Evolutionary conservation across 306 rosid genomes (phyloP), one percentile per base, ranked within the genome.

Genomic region (Castanea mollissima): DNA sequence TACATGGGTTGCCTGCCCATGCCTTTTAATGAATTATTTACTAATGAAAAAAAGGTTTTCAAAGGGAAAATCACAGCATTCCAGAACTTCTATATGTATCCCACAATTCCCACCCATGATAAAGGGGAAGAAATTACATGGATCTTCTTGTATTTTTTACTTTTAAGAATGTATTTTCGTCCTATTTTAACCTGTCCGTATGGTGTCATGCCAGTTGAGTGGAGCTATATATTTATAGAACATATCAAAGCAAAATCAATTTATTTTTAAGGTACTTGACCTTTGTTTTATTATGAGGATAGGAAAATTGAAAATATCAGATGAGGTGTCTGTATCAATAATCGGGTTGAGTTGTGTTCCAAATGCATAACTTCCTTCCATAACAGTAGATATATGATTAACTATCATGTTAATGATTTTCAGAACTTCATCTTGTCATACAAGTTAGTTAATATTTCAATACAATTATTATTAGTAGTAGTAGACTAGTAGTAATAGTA

Each of bases 221-320:
- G 60, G 35, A 21, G 27, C 44, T 11, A n/a, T 1, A 32, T 73
- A 68, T 27, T 69, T 16, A 65, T 55, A 59, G 77, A 79, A 49
- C 76, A 51, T 59, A 60, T 15, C 34, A 54, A 69, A 78, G 63
- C 13, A 64, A 68, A 70, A 13, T 51, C 8, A 63, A 51, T 75
- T 60, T 73, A 38, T 73, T 55, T 67, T 55, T 80, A 71, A 83
- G 79, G 35, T 79, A 57, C 51, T 54, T 85, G 72, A 73, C 46
- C 65, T 69, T 78, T 72, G 38, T 78, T 68, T 46, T 65, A 76
- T 78, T 81, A 81, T 90, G 90, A 97, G 86, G 98, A 94, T 88
- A 87, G 98, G 81, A 94, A 94, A 87, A 94, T 97, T n/a, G 98
- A 34, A 97, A 84, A 89, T 94, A 84, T 94, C 95, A 97, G 97